These are phyloP conservation scores for Xerocomus amazonicus DNA, from an alignment of 1,284 basidiomycete genomes.

Conservation along the genomic window DNA sequence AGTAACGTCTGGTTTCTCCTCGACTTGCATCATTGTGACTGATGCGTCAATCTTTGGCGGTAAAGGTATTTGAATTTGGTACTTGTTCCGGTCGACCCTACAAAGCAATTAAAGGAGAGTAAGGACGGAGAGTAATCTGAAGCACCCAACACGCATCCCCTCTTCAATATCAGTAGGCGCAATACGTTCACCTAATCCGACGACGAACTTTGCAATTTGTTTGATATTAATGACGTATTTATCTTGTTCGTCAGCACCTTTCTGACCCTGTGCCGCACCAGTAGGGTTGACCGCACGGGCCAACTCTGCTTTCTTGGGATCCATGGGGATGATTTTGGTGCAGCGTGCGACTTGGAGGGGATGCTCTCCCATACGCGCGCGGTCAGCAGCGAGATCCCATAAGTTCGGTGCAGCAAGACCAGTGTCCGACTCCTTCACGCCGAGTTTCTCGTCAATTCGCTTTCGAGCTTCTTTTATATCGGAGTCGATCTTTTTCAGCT, in stretches of 20 bases:
- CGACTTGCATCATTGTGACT: conserved; percentile 99
- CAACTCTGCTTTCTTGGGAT: conserved; percentile 66
- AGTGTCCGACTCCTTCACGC: conserved; percentile 98
- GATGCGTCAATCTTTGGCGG: conserved; percentile 99
- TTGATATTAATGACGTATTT: conserved; percentile 99
- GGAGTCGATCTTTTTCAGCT: conserved; percentile 85
- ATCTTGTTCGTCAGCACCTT: conserved; percentile 93
- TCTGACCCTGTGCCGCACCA: conserved; percentile 79
- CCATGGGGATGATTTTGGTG: conserved; percentile 94
- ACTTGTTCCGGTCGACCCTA: conserved; percentile 91
- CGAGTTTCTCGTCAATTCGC: conserved; percentile 95
- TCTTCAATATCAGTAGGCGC: conserved; percentile 99
- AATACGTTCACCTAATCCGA: conserved; percentile 93
- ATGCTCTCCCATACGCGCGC: conserved; percentile 89
- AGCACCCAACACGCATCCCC: conserved; percentile 98
- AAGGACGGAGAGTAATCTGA: conserved; percentile 1
- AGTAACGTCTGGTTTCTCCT: conserved; percentile 98
- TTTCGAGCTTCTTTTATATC: conserved; percentile 98
- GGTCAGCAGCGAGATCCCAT: conserved; percentile 90
- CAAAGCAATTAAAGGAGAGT: not conserved
- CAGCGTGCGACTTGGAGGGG: conserved; percentile 96
- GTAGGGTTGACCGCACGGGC: conserved; percentile 69
- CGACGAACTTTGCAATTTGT: conserved; percentile 99
- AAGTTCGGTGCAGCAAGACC: conserved; percentile 95
- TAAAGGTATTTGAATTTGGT: conserved; percentile 99